phyloP scores from a whole-genome alignment of 164 flowering plant genomes.

The Nymphaea thermarum region DNA sequence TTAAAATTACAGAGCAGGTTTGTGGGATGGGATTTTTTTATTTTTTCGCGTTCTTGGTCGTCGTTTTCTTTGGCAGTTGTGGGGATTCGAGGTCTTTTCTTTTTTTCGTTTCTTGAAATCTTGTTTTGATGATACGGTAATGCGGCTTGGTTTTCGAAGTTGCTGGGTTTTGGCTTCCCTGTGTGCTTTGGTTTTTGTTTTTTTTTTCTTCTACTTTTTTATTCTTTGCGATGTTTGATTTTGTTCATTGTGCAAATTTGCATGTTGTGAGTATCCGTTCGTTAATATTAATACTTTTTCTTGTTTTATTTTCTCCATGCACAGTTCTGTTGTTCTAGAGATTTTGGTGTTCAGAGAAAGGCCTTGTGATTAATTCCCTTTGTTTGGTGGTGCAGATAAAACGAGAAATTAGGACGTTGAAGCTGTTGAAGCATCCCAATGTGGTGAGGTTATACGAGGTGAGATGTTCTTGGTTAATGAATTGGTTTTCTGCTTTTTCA shows the following conservation, averaged over 20 bases:
- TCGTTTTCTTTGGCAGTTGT: neutral
- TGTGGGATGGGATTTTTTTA: neutral
- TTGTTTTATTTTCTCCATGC: neutral
- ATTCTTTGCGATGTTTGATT: neutral
- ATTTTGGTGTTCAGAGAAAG: too few species aligned
- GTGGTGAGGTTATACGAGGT: constrained; percentile 87
- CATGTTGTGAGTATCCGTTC: too few species aligned
- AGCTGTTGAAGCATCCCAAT: constrained; percentile 85
- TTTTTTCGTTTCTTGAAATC: neutral
- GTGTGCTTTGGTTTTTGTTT: neutral
- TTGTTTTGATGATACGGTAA: neutral
- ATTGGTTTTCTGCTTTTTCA: too few species aligned
- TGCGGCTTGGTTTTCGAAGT: too few species aligned
- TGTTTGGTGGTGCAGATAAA: constrained; percentile 45
- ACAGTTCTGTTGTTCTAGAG: neutral
- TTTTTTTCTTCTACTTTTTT: neutral
- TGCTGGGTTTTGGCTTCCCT: neutral
- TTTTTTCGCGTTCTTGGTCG: neutral
- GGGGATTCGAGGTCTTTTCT: neutral
- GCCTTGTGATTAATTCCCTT: neutral
- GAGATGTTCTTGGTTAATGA: neutral
- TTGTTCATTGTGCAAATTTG: too few species aligned
- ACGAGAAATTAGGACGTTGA: constrained; percentile 84
- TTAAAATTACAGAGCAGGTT: constrained; percentile 73
- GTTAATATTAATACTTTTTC: too few species aligned